Evolutionary conservation across 2,329 filamentous ascomycete species (phyloP).

Genomic region (Hansfordia pulvinata): DNA sequence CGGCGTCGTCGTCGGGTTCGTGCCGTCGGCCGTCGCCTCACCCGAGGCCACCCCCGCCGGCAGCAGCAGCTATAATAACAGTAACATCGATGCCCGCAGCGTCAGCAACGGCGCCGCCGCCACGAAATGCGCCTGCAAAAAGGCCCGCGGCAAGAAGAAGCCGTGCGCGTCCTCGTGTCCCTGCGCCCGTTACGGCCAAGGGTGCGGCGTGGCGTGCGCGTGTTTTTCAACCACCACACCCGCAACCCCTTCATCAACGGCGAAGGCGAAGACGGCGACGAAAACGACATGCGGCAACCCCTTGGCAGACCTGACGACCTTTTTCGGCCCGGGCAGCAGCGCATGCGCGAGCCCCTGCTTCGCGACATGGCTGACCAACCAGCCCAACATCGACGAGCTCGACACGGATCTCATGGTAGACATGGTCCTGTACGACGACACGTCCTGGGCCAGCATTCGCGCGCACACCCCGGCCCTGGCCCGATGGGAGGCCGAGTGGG

Average conservation of each 20-base stretch:
- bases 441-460: slow-evolving; percentile 16
- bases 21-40: too few relatives aligned
- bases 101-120: too few relatives aligned
- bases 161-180: slow-evolving; percentile 16
- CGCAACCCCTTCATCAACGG: too few relatives aligned
- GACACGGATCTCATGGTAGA: slow-evolving; percentile 19
- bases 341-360: slow-evolving; percentile 18
- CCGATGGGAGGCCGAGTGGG: slow-evolving; percentile 18
- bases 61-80: not conserved
- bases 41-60: not conserved
- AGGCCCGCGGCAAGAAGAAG: slow-evolving; percentile 19
- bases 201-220: slow-evolving; percentile 14
- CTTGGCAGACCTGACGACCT: slow-evolving; percentile 17
- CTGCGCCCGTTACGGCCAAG: slow-evolving; percentile 17
- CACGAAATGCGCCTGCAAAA: slow-evolving; percentile 17
- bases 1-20: too few relatives aligned
- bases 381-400: slow-evolving; percentile 18
- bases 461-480: slow-evolving; percentile 13
- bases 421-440: slow-evolving; percentile 18
- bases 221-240: too few relatives aligned
- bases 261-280: too few relatives aligned
- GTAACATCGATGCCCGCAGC: too few relatives aligned
- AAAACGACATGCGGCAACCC: slow-evolving; percentile 17
- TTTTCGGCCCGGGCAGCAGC: slow-evolving; percentile 18
- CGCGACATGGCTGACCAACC: slow-evolving; percentile 18